phyloP scores from a whole-genome alignment of 2,329 filamentous ascomycete genomes.

The Emericellopsis atlantica region DNA sequence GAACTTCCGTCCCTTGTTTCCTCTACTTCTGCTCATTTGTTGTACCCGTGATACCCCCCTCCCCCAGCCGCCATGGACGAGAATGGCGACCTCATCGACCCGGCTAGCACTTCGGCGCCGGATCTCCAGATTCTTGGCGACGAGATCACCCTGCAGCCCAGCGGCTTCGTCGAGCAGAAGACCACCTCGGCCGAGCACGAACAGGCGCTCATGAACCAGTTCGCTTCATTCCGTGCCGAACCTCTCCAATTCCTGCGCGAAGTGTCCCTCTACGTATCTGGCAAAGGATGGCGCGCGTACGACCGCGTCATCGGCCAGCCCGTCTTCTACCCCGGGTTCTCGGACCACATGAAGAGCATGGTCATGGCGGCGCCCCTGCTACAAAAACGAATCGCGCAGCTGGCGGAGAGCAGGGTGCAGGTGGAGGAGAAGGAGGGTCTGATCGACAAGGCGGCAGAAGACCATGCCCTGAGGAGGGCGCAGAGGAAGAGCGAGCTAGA shows the following conservation, averaged over 20 bases:
- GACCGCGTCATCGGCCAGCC: slow-evolving; percentile 83
- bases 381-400: slow-evolving; percentile 57
- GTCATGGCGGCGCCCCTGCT: slow-evolving; percentile 69
- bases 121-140: slow-evolving; percentile 67
- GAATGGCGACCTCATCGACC: slow-evolving; percentile 13
- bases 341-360: slow-evolving; percentile 72
- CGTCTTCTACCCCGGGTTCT: slow-evolving; percentile 86
- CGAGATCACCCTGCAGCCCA: slow-evolving; percentile 61
- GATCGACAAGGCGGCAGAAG: slow-evolving; percentile 41
- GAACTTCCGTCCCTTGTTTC: too few relatives aligned
- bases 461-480: slow-evolving; percentile 35
- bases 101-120: slow-evolving; percentile 40
- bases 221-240: slow-evolving; percentile 70
- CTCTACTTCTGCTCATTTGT: too few relatives aligned
- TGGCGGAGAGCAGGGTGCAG: slow-evolving; percentile 62
- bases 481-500: slow-evolving; percentile 54
- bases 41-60: too few relatives aligned
- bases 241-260: slow-evolving; percentile 77
- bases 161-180: slow-evolving; percentile 47
- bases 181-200: slow-evolving; percentile 35
- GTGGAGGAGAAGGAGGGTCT: slow-evolving; percentile 69
- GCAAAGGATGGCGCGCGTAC: slow-evolving; percentile 91
- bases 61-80: not conserved
- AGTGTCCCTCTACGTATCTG: slow-evolving; percentile 84
- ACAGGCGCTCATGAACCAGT: slow-evolving; percentile 64